Evolutionary conservation across 805 yeast genomes (phyloP).

Genomic region (Myxozyma neotropica): DNA sequence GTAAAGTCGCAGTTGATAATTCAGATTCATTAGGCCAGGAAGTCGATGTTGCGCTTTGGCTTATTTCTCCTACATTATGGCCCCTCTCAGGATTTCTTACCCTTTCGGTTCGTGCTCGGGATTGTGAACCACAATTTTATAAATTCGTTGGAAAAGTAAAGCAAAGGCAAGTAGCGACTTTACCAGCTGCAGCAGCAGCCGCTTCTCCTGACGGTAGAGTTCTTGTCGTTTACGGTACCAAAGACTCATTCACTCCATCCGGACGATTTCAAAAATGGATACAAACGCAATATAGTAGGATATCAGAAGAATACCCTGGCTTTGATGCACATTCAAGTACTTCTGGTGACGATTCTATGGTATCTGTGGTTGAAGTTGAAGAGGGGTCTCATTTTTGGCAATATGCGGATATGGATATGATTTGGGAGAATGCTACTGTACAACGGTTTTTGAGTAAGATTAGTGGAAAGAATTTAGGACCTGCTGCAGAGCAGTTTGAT

Average conservation of each 20-base stretch:
- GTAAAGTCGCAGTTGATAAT: conserved; percentile 12
- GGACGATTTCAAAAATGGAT: conserved; percentile 20
- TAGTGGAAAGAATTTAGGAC: neutral
- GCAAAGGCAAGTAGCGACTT: neutral
- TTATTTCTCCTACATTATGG: conserved; percentile 31
- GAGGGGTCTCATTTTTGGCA: conserved; percentile 23
- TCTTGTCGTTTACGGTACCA: conserved; percentile 22
- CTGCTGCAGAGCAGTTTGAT: neutral
- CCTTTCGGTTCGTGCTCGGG: conserved; percentile 10
- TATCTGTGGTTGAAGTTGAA: conserved; percentile 9
- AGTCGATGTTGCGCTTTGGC: conserved; percentile 14
- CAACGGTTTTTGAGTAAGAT: conserved; percentile 9
- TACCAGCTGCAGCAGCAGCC: conserved; percentile 1
- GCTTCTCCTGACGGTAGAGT: conserved; percentile 16
- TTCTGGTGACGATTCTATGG: neutral
- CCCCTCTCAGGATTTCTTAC: conserved; percentile 21
- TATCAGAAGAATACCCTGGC: conserved; percentile 4
- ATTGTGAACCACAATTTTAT: conserved; percentile 21
- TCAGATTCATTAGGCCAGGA: neutral
- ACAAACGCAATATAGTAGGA: conserved; percentile 3
- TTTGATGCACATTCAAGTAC: neutral
- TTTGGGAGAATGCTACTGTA: conserved; percentile 15
- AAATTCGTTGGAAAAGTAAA: conserved; percentile 2
- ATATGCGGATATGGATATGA: conserved; percentile 6
- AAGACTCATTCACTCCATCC: conserved; percentile 20